Base-by-base conservation (phyloP, 805 yeast genomes). In the Saccharomycopsis lassenensis region DNA sequence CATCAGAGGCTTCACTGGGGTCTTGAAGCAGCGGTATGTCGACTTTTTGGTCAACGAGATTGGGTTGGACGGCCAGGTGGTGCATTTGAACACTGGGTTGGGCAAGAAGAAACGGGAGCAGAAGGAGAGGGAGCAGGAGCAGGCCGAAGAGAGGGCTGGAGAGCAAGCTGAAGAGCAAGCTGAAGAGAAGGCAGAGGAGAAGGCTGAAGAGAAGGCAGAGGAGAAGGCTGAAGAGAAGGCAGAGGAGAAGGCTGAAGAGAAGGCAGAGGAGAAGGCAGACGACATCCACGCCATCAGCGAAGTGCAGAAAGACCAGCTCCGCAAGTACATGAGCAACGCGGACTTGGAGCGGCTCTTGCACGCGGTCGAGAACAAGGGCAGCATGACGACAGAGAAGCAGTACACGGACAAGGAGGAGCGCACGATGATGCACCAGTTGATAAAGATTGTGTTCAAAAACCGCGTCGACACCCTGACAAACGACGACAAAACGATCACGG, bases 41-140 rank as follows among this genome's bases (percentile, higher is more conserved):
- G 99, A 91, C 54, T 91, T 91, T 54, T 67, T 84, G 52, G 99
- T 91, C 30, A 84, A 86, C 56, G 99, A 91, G 56, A 79, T 91
- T 39, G 79, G 67, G 42, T 48, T 58, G 21, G 59, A 71, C 16
- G 93, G 83, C 1, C 58, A 70, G 2, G 94, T 86, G 2, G 69
- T 87, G 8, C 87, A 77, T 54, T 54, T 59, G 7, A 95, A 87
- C 50, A 71, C 74, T 36, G 95, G 96, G 4, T 61, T 79, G 29
- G 63, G 65, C 32, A 55, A 63, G 36, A 65, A 64, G 48, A 52
- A 55, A 46, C 71, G 61, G 48, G 58, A 57, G 45, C 65, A 64
- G 48, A 52, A 56, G 45, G 71, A 61, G 48, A 59, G 58, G 45
- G 55, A 57, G 50, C 60, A 51, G 51, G 59, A 54, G 52, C 67